Evolutionary conservation across 345 rosid species (phyloP), one percentile per base, ranked within the genome.

Genomic region (Ceriops tagal): DNA sequence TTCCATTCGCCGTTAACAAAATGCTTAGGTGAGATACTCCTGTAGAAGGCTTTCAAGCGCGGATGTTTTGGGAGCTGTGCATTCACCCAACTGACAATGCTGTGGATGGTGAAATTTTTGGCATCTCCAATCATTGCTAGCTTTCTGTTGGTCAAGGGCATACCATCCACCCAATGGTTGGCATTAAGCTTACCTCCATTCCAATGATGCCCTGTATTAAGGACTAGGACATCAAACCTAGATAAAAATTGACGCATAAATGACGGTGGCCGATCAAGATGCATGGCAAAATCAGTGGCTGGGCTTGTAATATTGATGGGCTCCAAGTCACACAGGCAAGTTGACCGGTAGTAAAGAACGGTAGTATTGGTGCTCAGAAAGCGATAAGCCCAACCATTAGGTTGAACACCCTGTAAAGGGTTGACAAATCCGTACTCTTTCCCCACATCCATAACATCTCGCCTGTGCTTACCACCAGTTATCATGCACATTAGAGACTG

Each of bases 151-250:
- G 79, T 46, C 8, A 73, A 69, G 8, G 76, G 86, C 66, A 83
- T 81, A 57, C 90, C 90, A 47, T 86, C 73, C 67, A 83, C 90
- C 92, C 96, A 86, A 22, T 76, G 88, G 68, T 90, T 90, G 28
- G 79, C 86, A 63, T 70, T 77, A n/a, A 90, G 74, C 72, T 90
- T 90, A 5, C 92, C 92, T 80, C 81, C 72, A 81, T 88, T 90
- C 96, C 96, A 88, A n/a, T 90, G 93, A 71, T 90, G 96, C 21
- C 92, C 96, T 0, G 96, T 86, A 79, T 90, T 88, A 18, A 90
- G 87, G 68, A 90, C 84, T 63, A 90, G 67, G 31, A 86, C 83
- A 51, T 88, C 87, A 21, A 90, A 85, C 20, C 65, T 77, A 70
- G 76, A 79, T 66, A 90, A 83, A 66, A 58, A 80, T 61, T 60